Conservation (phyloP, 78 protist species). For the Dictyostelium firmibasis region DNA sequence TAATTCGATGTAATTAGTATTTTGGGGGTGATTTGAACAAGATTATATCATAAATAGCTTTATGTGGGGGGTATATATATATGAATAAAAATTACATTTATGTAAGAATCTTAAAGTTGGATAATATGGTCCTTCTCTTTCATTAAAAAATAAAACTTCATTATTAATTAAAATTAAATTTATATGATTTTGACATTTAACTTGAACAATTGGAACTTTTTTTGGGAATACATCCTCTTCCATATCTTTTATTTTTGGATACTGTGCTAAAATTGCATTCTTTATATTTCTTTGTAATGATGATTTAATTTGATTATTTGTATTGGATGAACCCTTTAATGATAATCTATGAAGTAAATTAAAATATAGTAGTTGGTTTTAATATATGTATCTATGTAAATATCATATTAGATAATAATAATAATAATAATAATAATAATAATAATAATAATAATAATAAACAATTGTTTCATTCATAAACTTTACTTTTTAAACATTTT, state of each 20-base stretch:
- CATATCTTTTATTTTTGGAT: conserved; percentile 57
- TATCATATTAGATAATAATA: too few relatives aligned
- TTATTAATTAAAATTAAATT: conserved; percentile 56
- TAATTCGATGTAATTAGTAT: too few relatives aligned
- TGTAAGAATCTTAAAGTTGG: conserved; percentile 79
- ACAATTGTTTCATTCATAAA: not conserved
- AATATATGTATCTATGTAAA: too few relatives aligned
- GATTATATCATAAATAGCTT: not conserved
- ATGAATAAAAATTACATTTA: conserved; percentile 49
- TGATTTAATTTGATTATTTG: conserved; percentile 52
- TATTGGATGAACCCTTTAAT: conserved; percentile 28
- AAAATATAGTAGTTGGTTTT: too few relatives aligned
- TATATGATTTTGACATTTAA: conserved; percentile 71
- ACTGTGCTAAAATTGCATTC: conserved; percentile 29
- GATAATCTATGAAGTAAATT: conserved; percentile 30
- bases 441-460: too few relatives aligned
- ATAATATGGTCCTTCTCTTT: conserved; percentile 78
- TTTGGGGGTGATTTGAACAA: too few relatives aligned
- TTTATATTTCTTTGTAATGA: conserved; percentile 81
- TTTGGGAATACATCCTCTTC: conserved; percentile 84
- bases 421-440: not conserved
- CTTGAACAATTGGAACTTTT: conserved; percentile 74
- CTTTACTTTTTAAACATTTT: conserved; percentile 8
- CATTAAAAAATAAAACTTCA: conserved; percentile 80
- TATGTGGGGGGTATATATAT: not conserved